These are phyloP conservation scores for Diplodia intermedia DNA, from an alignment of 2,329 filamentous ascomycete species.

Conservation along the genomic window DNA sequence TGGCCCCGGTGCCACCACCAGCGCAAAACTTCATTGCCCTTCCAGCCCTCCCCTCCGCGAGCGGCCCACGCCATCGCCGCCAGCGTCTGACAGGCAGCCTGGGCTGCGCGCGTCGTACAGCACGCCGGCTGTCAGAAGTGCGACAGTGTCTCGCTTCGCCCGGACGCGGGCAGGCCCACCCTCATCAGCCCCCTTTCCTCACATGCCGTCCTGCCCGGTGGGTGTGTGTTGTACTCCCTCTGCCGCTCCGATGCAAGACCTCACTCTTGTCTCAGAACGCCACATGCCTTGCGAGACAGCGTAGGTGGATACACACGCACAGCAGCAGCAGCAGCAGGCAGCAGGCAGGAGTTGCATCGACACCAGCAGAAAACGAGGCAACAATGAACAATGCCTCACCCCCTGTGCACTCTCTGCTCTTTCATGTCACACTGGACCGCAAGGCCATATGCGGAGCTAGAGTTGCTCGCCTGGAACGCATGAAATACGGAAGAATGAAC, in stretches of 20 bases:
- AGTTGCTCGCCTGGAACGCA: background rate
- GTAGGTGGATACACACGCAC: slow-evolving; percentile 4
- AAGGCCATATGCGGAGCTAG: background rate
- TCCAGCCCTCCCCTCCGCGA: background rate
- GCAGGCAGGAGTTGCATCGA: slow-evolving; percentile 8
- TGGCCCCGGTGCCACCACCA: background rate
- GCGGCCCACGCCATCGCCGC: background rate
- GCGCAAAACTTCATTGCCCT: background rate
- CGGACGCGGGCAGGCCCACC: background rate
- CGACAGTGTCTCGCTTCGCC: slow-evolving; percentile 25
- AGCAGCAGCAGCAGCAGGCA: background rate
- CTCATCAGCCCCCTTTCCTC: background rate
- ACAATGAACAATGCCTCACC: slow-evolving; percentile 13
- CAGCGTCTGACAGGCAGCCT: slow-evolving; percentile 16
- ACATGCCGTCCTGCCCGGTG: background rate
- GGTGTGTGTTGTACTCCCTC: background rate
- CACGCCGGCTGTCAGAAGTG: slow-evolving; percentile 25
- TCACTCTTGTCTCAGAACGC: slow-evolving; percentile 24
- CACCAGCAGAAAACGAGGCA: slow-evolving; percentile 7
- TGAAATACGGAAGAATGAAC: slow-evolving; percentile 7
- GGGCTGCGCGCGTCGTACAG: slow-evolving; percentile 17
- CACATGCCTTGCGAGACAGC: slow-evolving; percentile 29
- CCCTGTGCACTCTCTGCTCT: background rate
- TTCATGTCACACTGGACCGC: slow-evolving; percentile 7
- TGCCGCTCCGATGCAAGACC: background rate